Conservation (phyloP, 2,329 filamentous ascomycete genomes). For the Beauveria caledonica region DNA sequence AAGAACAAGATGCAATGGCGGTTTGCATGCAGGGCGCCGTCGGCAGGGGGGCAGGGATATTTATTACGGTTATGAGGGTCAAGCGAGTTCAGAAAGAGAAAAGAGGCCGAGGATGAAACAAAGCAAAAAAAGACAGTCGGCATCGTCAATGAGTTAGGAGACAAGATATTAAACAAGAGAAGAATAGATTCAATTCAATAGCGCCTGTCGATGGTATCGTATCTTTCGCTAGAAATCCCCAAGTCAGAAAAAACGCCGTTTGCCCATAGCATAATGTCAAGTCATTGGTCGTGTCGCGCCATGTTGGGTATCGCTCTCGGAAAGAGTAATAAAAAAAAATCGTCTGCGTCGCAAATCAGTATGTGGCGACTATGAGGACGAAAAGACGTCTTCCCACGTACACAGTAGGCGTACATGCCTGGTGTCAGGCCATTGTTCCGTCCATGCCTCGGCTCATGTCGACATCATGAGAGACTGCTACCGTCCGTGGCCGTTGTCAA, state of each 20-base stretch:
- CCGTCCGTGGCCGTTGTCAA: neutral
- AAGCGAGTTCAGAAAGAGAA: neutral
- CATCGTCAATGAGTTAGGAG: neutral
- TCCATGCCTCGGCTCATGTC: slow-evolving; percentile 1
- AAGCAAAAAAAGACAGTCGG: neutral
- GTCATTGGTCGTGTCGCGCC: slow-evolving; percentile 8
- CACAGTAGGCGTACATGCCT: slow-evolving; percentile 12
- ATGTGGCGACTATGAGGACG: neutral
- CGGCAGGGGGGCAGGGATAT: too few relatives aligned
- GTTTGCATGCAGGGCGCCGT: too few relatives aligned
- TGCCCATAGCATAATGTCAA: slow-evolving; percentile 1
- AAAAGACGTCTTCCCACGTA: neutral
- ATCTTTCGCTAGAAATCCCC: slow-evolving; percentile 9
- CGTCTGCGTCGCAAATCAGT: neutral
- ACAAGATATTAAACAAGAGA: neutral
- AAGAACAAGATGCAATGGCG: neutral
- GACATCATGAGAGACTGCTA: slow-evolving; percentile 3
- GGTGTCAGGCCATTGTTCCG: neutral
- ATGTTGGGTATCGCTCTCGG: slow-evolving; percentile 4
- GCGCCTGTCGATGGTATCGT: slow-evolving; percentile 11
- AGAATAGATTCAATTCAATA: neutral
- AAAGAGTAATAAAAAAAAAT: neutral
- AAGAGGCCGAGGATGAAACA: neutral
- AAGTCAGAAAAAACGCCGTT: slow-evolving; percentile 1
- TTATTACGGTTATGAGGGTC: neutral